A percentile compares a stretch with the other conserved stretches of the same genome.
Evolutionary conservation across 192 early-diverging fungal genomes (phyloP).

Genomic region (Coemansia sp.): DNA sequence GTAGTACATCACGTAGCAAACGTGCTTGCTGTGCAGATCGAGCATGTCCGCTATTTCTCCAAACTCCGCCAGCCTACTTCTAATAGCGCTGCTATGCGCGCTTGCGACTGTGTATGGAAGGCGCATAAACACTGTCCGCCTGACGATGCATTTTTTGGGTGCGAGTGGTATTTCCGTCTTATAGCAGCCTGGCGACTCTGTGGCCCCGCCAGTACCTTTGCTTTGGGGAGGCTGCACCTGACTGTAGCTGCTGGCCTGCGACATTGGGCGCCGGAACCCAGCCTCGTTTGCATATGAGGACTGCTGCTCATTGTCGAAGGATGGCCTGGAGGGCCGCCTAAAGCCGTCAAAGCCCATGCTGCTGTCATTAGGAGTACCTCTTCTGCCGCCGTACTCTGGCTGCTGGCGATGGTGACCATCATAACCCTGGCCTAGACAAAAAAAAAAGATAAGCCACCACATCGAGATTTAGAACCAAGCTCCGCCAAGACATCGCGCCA

Average conservation of each 20-base stretch:
- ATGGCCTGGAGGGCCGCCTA: background rate
- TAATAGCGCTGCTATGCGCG: background rate
- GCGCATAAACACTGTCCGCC: slow-evolving; percentile 41
- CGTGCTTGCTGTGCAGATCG: slow-evolving; percentile 8
- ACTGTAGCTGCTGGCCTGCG: background rate
- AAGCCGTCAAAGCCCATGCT: background rate
- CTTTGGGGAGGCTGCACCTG: background rate
- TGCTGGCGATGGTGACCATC: background rate
- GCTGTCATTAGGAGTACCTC: background rate
- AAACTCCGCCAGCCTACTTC: slow-evolving; percentile 18
- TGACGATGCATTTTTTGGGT: slow-evolving; percentile 4
- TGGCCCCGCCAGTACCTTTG: background rate
- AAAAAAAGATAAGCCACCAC: background rate
- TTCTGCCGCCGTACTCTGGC: background rate
- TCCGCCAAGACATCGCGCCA: background rate
- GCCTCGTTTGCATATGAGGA: background rate
- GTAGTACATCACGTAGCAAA: slow-evolving; percentile 47
- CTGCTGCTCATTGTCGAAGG: background rate
- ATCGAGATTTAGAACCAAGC: background rate
- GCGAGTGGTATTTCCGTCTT: slow-evolving; percentile 6
- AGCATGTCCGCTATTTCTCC: slow-evolving; percentile 35
- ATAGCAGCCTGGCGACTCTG: slow-evolving; percentile 5
- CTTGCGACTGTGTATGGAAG: background rate
- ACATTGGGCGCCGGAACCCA: background rate
- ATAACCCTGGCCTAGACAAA: background rate